Percentiles rank a stretch among this genome's conserved stretches.
phyloP scores from a whole-genome alignment of 1,139 yeast genomes.

The Candida glucosophila region DNA sequence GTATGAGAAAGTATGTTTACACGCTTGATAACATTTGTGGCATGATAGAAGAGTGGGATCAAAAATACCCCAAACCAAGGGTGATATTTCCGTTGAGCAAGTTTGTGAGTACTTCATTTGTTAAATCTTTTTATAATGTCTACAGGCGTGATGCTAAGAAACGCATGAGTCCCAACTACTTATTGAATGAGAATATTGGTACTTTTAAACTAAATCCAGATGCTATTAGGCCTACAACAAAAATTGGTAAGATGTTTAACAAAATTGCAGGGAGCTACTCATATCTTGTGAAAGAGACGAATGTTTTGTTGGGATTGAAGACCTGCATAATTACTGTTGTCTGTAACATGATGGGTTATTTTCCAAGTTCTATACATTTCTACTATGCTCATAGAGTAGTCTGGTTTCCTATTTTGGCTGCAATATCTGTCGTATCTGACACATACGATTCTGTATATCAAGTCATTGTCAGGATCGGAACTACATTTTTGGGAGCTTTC shows the following conservation, averaged over 20 bases:
- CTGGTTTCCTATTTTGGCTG: conserved; percentile 30
- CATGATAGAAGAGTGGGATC: conserved; percentile 2
- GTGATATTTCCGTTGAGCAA: too few species aligned
- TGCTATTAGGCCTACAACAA: conserved; percentile 17
- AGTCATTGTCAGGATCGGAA: conserved; percentile 17
- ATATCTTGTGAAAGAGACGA: conserved; percentile 1
- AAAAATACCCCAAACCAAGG: conserved; percentile 1
- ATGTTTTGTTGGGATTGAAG: conserved; percentile 1
- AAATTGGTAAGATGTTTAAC: conserved; percentile 9
- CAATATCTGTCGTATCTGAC: conserved; percentile 23
- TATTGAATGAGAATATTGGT: not conserved
- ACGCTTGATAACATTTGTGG: conserved; percentile 8
- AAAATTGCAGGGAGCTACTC: conserved; percentile 1
- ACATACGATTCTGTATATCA: conserved; percentile 27
- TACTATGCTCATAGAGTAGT: conserved; percentile 19
- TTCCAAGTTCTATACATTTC: conserved; percentile 24
- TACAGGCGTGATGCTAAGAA: too few species aligned
- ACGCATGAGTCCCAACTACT: not conserved
- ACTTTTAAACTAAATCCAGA: conserved; percentile 19
- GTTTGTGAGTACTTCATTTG: too few species aligned
- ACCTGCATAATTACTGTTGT: conserved; percentile 1
- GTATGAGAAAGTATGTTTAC: conserved; percentile 4
- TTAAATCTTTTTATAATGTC: too few species aligned
- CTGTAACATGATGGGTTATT: conserved; percentile 2
- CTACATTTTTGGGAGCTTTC: conserved; percentile 24